These are phyloP conservation scores for Saccharum spontaneum DNA, from an alignment of 176 grass and related monocot species.

Conservation along the genomic window DNA sequence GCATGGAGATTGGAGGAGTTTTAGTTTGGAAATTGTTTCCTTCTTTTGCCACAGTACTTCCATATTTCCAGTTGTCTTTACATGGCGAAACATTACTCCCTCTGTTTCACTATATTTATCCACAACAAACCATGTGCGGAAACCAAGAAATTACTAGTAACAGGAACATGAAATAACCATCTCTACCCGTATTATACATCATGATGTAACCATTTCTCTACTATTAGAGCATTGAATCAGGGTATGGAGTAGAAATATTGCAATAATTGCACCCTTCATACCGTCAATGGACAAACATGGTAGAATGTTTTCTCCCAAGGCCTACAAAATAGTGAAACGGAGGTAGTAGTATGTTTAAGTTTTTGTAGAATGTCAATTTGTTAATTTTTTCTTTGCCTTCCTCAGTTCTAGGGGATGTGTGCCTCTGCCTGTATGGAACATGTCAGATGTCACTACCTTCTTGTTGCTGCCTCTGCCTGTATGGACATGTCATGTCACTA, in stretches of 20 bases:
- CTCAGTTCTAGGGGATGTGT: not conserved
- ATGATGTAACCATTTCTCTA: not conserved
- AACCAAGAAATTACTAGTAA: not conserved
- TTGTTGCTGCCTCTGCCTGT: not conserved
- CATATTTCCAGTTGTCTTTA: not conserved
- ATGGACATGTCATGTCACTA: not conserved
- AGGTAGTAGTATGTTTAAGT: not conserved
- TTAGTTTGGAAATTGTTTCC: not conserved
- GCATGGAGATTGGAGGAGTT: not conserved
- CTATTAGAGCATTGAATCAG: not conserved
- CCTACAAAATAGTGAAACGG: not conserved
- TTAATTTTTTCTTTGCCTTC: not conserved
- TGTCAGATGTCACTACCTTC: not conserved
- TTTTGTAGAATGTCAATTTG: not conserved
- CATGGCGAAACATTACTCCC: not conserved
- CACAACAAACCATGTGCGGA: not conserved
- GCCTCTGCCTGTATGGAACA: not conserved
- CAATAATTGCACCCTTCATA: not conserved
- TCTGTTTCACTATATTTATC: not conserved
- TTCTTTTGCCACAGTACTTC: not conserved
- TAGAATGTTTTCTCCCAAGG: not conserved
- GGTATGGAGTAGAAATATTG: not conserved
- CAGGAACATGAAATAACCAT: not conserved
- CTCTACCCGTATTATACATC: not conserved
- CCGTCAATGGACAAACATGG: not conserved